Evolutionary conservation across 2,329 filamentous ascomycete species (phyloP), one percentile per base, ranked within the genome.

Genomic region (Blastomyces parvus): DNA sequence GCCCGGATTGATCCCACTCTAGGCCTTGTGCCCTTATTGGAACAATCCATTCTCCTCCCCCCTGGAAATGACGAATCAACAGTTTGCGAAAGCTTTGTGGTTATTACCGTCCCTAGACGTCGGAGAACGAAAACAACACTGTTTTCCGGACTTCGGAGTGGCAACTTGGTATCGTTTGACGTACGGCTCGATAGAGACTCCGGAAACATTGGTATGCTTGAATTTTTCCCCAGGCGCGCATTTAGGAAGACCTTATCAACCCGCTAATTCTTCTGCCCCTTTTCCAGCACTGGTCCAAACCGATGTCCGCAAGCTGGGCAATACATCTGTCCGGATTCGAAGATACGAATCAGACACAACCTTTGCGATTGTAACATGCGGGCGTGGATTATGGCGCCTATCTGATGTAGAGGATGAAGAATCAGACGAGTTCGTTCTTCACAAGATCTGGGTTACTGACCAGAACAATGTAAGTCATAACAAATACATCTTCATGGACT

Each of bases 81-180:
- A 53, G 72, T 71, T 9, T 73, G 74, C 63, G 76, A 76, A 63
- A 77, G 70, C 50, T 66, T 76, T 66, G 70, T 69, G 38, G 64
- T 70, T 17, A 65, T 77, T 53, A 64, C 67, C n/a, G 64, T 69
- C 61, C 40, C 60, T 17, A 50, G 64, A 25, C 62, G 65, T 50
- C 64, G 62, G 3, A 42, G 62, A 5, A 62, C 64, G 14, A 67
- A 67, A 38, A 67, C 64, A 55, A 64, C 71, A 65, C 55, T 80
- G 14, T 71, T 81, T 14, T 81, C 79, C 66, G 79, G 79, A 13
- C 71, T 81, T 57, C 76, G 79, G 46, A 77, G 76, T 66, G 79
- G 79, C 44, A 73, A 73, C 60, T 66, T 81, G 53, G 68, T 79
- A 22, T 71, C 74, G 17, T 64, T 65, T 46, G 64, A 67, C 17